Percentiles rank a stretch among this genome's conserved stretches.
Conservation (phyloP, 805 yeast species). For the Brettanomyces naardenensis region DNA sequence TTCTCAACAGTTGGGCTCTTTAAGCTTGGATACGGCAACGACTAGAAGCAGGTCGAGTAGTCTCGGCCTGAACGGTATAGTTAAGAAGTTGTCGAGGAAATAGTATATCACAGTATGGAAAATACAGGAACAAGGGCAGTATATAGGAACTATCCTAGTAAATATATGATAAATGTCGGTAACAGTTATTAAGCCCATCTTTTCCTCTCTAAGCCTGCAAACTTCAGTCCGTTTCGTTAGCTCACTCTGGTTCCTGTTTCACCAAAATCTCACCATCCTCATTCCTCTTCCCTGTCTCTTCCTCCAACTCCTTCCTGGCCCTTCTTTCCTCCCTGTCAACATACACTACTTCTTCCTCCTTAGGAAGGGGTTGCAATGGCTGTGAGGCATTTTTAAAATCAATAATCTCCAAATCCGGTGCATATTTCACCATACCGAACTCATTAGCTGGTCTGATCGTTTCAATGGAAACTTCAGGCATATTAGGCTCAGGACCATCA, state of each 20-base stretch:
- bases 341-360: constrained; percentile 16
- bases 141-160: too few species aligned
- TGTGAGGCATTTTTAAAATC: constrained; percentile 27
- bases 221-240: too few species aligned
- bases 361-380: constrained; percentile 13
- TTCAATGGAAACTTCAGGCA: constrained; percentile 64
- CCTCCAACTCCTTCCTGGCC: background rate
- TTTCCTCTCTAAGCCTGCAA: too few species aligned
- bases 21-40: background rate
- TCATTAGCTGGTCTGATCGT: constrained; percentile 51
- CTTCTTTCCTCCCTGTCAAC: constrained; percentile 1
- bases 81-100: background rate
- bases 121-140: too few species aligned
- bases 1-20: background rate
- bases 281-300: constrained; percentile 2
- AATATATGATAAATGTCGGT: too few species aligned
- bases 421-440: constrained; percentile 42
- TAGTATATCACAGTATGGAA: background rate
- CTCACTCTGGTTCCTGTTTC: too few species aligned
- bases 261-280: constrained; percentile 2
- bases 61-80: background rate
- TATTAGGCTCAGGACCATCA: constrained; percentile 69
- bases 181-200: too few species aligned
- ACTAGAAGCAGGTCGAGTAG: background rate
- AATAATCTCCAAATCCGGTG: constrained; percentile 51